Conservation (phyloP, 1,139 yeast genomes). For the Saccharomyces hybrid region DNA sequence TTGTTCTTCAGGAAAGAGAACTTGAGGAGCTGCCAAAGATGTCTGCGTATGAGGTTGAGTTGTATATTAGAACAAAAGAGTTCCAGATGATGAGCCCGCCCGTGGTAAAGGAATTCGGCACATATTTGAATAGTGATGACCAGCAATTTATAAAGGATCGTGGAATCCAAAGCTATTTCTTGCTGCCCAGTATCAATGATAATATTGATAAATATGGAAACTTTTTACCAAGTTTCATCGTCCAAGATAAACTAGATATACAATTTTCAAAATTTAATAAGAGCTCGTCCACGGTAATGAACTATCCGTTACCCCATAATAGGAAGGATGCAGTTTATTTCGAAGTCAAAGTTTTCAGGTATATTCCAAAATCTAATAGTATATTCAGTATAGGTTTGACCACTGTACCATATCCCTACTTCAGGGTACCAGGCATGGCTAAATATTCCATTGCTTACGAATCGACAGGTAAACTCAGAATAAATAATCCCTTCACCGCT, state of each 20-base stretch:
- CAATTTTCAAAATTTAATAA: slow-evolving; percentile 38
- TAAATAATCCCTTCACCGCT: slow-evolving; percentile 74
- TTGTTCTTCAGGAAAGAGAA: slow-evolving; percentile 31
- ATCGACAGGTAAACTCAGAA: slow-evolving; percentile 71
- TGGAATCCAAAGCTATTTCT: slow-evolving; percentile 42
- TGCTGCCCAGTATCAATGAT: slow-evolving; percentile 36
- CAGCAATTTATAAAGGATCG: slow-evolving; percentile 39
- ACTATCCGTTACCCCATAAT: slow-evolving; percentile 57
- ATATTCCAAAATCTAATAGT: slow-evolving; percentile 33
- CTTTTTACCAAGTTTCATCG: slow-evolving; percentile 35
- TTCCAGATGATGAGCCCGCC: slow-evolving; percentile 38
- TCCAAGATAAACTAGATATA: slow-evolving; percentile 61
- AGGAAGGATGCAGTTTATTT: slow-evolving; percentile 61
- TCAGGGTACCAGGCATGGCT: slow-evolving; percentile 77
- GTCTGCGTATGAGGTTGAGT: slow-evolving; percentile 31
- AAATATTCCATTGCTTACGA: slow-evolving; percentile 83
- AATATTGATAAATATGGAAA: slow-evolving; percentile 32
- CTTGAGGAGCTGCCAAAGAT: slow-evolving; percentile 30
- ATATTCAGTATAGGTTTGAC: slow-evolving; percentile 67
- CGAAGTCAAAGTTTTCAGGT: slow-evolving; percentile 59
- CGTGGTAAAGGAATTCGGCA: slow-evolving; percentile 35
- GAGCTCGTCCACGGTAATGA: slow-evolving; percentile 45
- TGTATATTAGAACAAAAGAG: slow-evolving; percentile 34
- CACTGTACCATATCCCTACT: slow-evolving; percentile 85
- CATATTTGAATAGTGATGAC: slow-evolving; percentile 35